phyloP scores from a whole-genome alignment of 768 basidiomycete species.

The Hypholoma sublateritium region DNA sequence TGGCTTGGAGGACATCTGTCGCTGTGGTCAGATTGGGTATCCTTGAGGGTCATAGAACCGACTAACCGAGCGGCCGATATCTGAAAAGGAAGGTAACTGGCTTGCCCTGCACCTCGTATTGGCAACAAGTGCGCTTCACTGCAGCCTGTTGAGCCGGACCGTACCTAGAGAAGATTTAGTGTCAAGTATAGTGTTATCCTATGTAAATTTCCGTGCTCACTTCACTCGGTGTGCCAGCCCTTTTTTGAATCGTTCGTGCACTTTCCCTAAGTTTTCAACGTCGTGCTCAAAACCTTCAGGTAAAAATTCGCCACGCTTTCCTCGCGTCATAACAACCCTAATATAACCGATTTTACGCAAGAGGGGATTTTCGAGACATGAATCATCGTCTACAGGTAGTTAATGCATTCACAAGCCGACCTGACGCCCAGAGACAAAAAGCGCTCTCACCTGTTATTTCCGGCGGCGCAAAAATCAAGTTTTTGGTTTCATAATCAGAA shows the following conservation, averaged over 20 bases:
- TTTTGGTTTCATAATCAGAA: background rate
- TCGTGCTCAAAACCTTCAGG: background rate
- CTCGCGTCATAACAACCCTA: background rate
- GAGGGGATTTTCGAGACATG: conserved; percentile 10
- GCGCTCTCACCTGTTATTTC: background rate
- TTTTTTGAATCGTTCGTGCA: conserved; percentile 26
- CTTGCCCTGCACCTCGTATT: background rate
- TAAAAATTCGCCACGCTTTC: background rate
- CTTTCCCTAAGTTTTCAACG: conserved; percentile 6
- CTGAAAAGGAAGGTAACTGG: conserved; percentile 21
- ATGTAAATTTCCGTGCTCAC: conserved; percentile 6
- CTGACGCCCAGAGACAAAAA: background rate
- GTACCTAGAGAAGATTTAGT: background rate
- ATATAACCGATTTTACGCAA: conserved; percentile 18
- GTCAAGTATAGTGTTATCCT: background rate
- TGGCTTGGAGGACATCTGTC: conserved; percentile 18
- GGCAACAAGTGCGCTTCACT: too few relatives aligned
- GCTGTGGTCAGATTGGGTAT: background rate
- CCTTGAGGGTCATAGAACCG: background rate
- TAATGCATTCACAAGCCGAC: background rate
- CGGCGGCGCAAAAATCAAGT: background rate
- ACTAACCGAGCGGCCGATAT: conserved; percentile 23
- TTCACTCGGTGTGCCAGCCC: conserved; percentile 18
- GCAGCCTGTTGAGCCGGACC: background rate
- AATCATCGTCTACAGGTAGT: conserved; percentile 22